Percentiles rank a stretch among this genome's conserved stretches.
Evolutionary conservation across 1,139 yeast species (phyloP).

Genomic region (Suhomyces atakaporum): DNA sequence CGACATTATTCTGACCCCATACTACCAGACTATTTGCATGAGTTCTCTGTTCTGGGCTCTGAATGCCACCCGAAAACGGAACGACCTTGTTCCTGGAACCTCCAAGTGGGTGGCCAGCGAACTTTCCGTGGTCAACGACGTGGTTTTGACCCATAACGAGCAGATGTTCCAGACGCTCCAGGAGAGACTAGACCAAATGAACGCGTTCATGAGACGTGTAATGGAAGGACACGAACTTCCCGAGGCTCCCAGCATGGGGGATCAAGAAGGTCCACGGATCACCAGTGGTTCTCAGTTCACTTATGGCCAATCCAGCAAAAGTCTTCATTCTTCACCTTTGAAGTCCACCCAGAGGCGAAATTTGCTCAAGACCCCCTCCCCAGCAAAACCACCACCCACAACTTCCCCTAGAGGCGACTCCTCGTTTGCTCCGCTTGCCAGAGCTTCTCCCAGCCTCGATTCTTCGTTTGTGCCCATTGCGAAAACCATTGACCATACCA

Average conservation of each 20-base stretch:
- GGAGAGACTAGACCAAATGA: constrained; percentile 24
- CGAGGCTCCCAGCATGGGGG: constrained; percentile 1
- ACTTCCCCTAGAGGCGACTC: constrained; percentile 23
- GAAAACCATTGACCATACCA: constrained; percentile 16
- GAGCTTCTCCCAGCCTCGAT: constrained; percentile 22
- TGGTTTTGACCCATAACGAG: constrained; percentile 28
- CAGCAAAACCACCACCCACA: constrained; percentile 8
- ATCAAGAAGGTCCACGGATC: constrained; percentile 2
- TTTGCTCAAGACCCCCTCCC: constrained; percentile 13
- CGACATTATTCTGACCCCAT: constrained; percentile 1
- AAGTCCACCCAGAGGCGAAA: neutral
- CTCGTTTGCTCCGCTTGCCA: constrained; percentile 26
- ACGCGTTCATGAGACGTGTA: constrained; percentile 25
- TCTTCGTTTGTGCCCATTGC: constrained; percentile 26
- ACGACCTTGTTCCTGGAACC: constrained; percentile 39
- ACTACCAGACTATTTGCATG: constrained; percentile 14
- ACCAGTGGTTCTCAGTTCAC: constrained; percentile 12
- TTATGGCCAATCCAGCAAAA: constrained; percentile 5
- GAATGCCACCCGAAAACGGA: constrained; percentile 31
- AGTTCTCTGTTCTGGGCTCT: constrained; percentile 39
- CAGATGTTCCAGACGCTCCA: constrained; percentile 21
- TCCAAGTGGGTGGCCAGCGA: constrained; percentile 42
- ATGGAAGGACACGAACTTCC: constrained; percentile 13
- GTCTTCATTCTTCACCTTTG: constrained; percentile 11
- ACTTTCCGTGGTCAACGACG: constrained; percentile 30